Percentiles rank a stretch among this genome's conserved stretches.
phyloP scores from a whole-genome alignment of 768 basidiomycete genomes.

The Suillus decipiens region DNA sequence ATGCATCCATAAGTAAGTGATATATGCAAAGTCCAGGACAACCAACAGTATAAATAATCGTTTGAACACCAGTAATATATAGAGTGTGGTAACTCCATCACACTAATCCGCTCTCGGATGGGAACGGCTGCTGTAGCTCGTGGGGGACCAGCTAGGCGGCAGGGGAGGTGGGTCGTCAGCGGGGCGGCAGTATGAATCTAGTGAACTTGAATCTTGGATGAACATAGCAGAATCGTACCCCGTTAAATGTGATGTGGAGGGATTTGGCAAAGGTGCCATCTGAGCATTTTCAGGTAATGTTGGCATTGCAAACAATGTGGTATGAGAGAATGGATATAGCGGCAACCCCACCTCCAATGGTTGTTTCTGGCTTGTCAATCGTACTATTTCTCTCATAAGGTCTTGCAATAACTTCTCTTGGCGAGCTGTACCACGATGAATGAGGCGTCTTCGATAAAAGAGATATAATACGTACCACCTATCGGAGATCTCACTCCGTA shows the following conservation, averaged over 20 bases:
- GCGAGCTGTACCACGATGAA: slow-evolving; percentile 51
- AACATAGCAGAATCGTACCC: neutral
- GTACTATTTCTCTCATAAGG: slow-evolving; percentile 82
- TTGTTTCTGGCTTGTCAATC: slow-evolving; percentile 78
- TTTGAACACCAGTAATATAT: neutral
- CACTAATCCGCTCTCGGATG: neutral
- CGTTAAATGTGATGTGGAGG: slow-evolving; percentile 3
- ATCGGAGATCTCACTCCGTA: slow-evolving; percentile 82
- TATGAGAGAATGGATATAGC: slow-evolving; percentile 78
- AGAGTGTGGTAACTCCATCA: neutral
- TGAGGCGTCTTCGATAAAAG: slow-evolving; percentile 5
- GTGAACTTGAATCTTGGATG: neutral
- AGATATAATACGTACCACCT: slow-evolving; percentile 58
- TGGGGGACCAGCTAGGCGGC: neutral
- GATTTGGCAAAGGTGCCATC: slow-evolving; percentile 33
- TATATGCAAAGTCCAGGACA: neutral
- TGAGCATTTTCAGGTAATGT: slow-evolving; percentile 35
- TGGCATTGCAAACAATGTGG: slow-evolving; percentile 58
- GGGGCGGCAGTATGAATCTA: slow-evolving; percentile 1
- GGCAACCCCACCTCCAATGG: slow-evolving; percentile 81
- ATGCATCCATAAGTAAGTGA: neutral
- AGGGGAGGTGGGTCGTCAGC: neutral
- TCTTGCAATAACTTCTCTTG: slow-evolving; percentile 83
- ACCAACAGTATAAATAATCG: neutral
- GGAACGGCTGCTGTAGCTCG: neutral